Conservation (phyloP, 2,329 filamentous ascomycete genomes). For the Blumeria hordei region DNA sequence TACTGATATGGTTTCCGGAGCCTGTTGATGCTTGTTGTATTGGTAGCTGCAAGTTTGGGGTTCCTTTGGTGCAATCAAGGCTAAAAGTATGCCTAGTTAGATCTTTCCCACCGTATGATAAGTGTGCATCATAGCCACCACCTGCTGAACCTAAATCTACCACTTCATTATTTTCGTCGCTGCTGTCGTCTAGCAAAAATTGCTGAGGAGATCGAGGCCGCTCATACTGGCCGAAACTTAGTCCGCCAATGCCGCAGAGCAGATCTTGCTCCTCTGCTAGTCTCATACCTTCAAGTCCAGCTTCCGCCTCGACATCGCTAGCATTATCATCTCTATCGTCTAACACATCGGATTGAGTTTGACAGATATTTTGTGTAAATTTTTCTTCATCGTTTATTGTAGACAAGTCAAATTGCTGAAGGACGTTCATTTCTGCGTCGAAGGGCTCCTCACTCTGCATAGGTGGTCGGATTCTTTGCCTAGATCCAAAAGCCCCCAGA, state of each 20-base stretch:
- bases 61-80: constrained; percentile 17
- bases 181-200: constrained; percentile 16
- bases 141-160: constrained; percentile 55
- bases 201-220: constrained; percentile 19
- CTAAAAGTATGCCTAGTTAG: constrained; percentile 12
- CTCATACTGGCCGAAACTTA: constrained; percentile 23
- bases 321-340: constrained; percentile 40
- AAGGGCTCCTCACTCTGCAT: too few relatives aligned
- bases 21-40: constrained; percentile 18
- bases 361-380: neutral
- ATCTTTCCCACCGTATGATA: constrained; percentile 31
- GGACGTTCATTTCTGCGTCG: too few relatives aligned
- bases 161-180: constrained; percentile 37
- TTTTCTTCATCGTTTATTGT: too few relatives aligned
- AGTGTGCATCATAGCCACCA: constrained; percentile 40
- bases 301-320: constrained; percentile 69
- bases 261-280: constrained; percentile 62
- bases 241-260: constrained; percentile 29
- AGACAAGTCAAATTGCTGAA: too few relatives aligned
- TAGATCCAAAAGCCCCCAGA: constrained; percentile 7
- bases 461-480: constrained; percentile 8
- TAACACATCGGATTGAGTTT: constrained; percentile 1
- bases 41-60: constrained; percentile 24
- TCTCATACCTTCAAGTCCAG: constrained; percentile 61
- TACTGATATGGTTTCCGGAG: constrained; percentile 11